Evolutionary conservation across 768 basidiomycete species (phyloP), one percentile per base, ranked within the genome.

Genomic region (Suillus spraguei): DNA sequence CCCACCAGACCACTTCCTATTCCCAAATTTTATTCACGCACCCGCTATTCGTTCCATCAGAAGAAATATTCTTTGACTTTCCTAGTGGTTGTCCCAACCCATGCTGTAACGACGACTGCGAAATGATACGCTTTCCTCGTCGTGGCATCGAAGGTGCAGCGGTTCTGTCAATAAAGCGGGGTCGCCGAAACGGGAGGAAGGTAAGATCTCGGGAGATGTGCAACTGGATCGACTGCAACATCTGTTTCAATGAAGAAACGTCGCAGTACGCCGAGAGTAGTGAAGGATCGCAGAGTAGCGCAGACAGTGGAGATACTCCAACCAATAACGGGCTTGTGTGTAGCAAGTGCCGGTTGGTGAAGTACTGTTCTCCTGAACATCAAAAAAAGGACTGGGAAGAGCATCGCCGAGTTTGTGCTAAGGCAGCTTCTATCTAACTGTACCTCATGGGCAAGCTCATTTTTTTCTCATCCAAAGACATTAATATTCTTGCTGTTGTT

Each of bases 11-110:
- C 35, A 89, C 88, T 11, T 91, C 90, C 17, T 92, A 90, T 67
- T 91, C 90, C 39, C 90, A 91, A 75, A 90, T 92, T 65, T 83
- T 92, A 72, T 92, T 92, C 81, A 90, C 90, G 1, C 83, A 90
- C 70, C 80, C 82, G 24, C 79, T 83, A 36, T 91, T 85, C 70
- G 89, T 92, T 59, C 90, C 90, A 32, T 81, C 88, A 22, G 82
- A 85, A 68, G 87, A 89, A 50, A 83, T 91, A 39, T 92, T 89
- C 75, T 86, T 84, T 72, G 89, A 91, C 72, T 90, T 90, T 69
- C 90, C 90, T 7, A 90, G 86, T 11, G 90, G 90, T 17, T 92
- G 90, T 68, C 89, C 88, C 36, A 92, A 90, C 63, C 89, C 88
- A 2, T 89, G 86, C 69, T 92, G 90, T 72, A 88, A 84, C 39